Evolutionary conservation across 108 stramenopile species (phyloP), one percentile per base, ranked within the genome.

Genomic region (Mayamaea pseudoterrestris): DNA sequence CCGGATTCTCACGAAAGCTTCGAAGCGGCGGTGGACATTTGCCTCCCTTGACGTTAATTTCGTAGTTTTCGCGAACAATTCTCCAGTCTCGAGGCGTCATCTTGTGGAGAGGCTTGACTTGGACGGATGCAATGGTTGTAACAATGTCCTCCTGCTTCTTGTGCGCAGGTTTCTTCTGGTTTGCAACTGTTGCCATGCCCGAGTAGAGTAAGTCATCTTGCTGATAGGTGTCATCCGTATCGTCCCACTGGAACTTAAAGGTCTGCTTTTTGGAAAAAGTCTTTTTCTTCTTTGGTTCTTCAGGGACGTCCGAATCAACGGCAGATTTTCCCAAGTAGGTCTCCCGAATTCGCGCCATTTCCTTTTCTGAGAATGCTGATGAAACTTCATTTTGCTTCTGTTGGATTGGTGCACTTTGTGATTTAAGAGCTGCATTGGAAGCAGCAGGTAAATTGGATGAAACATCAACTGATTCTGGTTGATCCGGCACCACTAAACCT

Each of bases 41-140:
- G 4, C 93, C 93, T 12, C 95, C 98, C 61, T 83, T 90, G 41
- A 93, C 81, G 23, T 76, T 55, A 55, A 99, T 99, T 60, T 97
- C 92, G 61, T 80, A 94, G 65, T 97, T 95, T 65, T 99, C 98
- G 20, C 95, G 73, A 42, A 95, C 74, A 53, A 99, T 99, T 41
- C 98, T 68, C 98, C 98, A 99, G 74, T 99, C 98, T 5, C 98
- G 75, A 5, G 64, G 44, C 6, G 89, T 91, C 98, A 99, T 99
- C 22, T 74, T 74, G 5, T 52, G 44, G 45, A 96, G 40, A 9
- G 86, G 78, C 59, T 98, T 94, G 27, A 58, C 47, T 16, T 57
- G 57, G 52, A 92, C 76, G 32, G 83, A 52, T 11, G 61, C 29
- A 3, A 61, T 43, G 17, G 41, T 60, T 2, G 54, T 22, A n/a